Evolutionary conservation across 805 yeast species (phyloP), one percentile per base, ranked within the genome.

Genomic region (Ogataea degrootiae): DNA sequence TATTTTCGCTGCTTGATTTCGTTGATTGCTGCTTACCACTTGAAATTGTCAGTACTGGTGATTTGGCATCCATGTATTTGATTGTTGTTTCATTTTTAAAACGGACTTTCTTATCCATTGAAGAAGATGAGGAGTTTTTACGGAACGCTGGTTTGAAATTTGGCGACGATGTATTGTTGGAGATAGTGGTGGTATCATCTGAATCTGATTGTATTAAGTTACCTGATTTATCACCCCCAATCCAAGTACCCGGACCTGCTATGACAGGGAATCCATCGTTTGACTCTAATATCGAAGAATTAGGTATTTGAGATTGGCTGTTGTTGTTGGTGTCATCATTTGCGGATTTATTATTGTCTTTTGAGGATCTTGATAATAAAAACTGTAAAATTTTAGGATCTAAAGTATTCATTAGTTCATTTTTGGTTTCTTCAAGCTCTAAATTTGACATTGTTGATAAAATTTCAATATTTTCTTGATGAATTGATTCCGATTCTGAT

Each of bases 401-500:
- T 61, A 91, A 68, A 0, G 75, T 71, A n/a, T 73, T 73, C 44
- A 87, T 53, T 34, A 91, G 65, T 56, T 88, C 96, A 52, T 78
- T 76, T 52, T 79, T 74, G 54, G 87, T 92, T 41, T 70, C 65
- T 34, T 74, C 70, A 34, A 87, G 75, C 58, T 90, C 89, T 16
- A 77, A 83, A 2, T 72, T 74, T 2, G 83, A 70, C 91, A 90
- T 83, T 14, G 67, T 62, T 35, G 79, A 69, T 46, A 91, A 62
- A 37, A 74, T 71, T 36, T 80, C 77, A 51, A 86, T 63, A 63
- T 89, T 91, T 59, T 90, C 96, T 47, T 76, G 62, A 61, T 88
- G 92, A 21, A 90, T 87, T 59, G 79, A 75, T 53, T 85, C 91
- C 0, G 85, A 79, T 55, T 87, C 95, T 0, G 83, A 67, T 42